phyloP scores from a whole-genome alignment of 495 filamentous ascomycete species.

The Schizothecium vesticola region DNA sequence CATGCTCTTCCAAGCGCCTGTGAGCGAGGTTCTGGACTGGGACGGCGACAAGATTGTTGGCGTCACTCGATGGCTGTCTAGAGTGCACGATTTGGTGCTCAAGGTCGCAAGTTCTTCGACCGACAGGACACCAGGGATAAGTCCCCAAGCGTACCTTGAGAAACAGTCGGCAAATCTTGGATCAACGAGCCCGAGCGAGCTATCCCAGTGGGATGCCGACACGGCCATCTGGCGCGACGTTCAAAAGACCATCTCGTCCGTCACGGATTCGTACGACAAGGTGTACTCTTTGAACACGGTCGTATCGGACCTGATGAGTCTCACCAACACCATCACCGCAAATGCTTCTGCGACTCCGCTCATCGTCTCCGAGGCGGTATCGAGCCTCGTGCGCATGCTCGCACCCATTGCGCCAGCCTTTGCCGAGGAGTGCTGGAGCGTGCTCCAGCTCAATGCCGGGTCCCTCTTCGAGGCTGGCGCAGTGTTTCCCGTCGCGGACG shows the following conservation, averaged over 20 bases:
- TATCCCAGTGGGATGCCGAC: slow-evolving; percentile 43
- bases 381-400: slow-evolving; percentile 59
- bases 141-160: slow-evolving; percentile 29
- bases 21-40: slow-evolving; percentile 80
- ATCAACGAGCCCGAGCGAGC: slow-evolving; percentile 17
- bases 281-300: slow-evolving; percentile 75
- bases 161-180: slow-evolving; percentile 1
- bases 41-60: slow-evolving; percentile 78
- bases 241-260: slow-evolving; percentile 61
- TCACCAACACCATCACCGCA: slow-evolving; percentile 61
- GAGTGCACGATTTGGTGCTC: slow-evolving; percentile 55
- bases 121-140: neutral
- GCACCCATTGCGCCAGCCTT: slow-evolving; percentile 74
- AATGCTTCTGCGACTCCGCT: slow-evolving; percentile 11
- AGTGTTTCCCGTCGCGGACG: slow-evolving; percentile 51
- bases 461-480: slow-evolving; percentile 43
- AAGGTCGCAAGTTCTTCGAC: slow-evolving; percentile 17
- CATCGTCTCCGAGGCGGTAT: slow-evolving; percentile 32
- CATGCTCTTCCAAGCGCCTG: slow-evolving; percentile 80
- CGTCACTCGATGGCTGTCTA: slow-evolving; percentile 70
- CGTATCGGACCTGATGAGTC: slow-evolving; percentile 71
- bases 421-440: slow-evolving; percentile 72
- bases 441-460: slow-evolving; percentile 34
- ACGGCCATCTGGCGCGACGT: slow-evolving; percentile 55
- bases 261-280: slow-evolving; percentile 62